These are phyloP conservation scores for Trichoderma endophyticum DNA, from an alignment of 2,329 filamentous ascomycete genomes.

Conservation along the genomic window DNA sequence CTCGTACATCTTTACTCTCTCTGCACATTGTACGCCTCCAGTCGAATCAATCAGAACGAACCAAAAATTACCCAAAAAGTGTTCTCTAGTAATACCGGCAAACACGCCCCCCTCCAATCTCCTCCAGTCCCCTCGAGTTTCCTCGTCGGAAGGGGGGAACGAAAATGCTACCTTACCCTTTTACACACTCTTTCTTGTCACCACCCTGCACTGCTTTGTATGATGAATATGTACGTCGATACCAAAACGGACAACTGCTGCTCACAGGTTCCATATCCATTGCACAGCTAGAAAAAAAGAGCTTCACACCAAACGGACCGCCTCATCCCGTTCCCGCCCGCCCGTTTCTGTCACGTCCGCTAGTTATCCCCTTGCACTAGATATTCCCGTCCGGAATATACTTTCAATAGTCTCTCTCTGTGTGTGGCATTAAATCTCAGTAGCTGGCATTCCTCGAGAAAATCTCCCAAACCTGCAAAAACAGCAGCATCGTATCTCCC, in stretches of 20 bases:
- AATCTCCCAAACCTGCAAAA: not conserved
- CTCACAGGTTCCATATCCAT: not conserved
- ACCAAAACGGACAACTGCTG: not conserved
- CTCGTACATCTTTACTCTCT: not conserved
- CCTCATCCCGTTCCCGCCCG: slow-evolving; percentile 14
- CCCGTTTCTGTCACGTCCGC: slow-evolving; percentile 5
- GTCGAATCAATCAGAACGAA: not conserved
- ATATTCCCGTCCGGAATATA: not conserved
- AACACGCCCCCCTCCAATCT: not conserved
- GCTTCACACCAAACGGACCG: not conserved
- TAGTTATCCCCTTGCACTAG: not conserved
- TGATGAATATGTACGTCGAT: not conserved
- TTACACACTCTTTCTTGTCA: not conserved
- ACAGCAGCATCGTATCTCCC: not conserved
- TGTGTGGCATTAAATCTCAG: not conserved
- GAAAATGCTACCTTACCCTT: not conserved
- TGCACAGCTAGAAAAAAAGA: not conserved
- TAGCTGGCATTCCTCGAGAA: not conserved
- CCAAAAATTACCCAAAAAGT: not conserved
- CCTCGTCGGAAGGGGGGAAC: not conserved
- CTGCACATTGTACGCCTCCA: not conserved
- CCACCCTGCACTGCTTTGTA: not conserved
- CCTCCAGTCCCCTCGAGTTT: not conserved
- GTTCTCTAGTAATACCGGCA: not conserved
- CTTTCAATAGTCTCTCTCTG: too few relatives aligned